These are phyloP conservation scores for Podosphaera aphanis DNA, from an alignment of 2,329 filamentous ascomycete genomes.

Conservation along the genomic window DNA sequence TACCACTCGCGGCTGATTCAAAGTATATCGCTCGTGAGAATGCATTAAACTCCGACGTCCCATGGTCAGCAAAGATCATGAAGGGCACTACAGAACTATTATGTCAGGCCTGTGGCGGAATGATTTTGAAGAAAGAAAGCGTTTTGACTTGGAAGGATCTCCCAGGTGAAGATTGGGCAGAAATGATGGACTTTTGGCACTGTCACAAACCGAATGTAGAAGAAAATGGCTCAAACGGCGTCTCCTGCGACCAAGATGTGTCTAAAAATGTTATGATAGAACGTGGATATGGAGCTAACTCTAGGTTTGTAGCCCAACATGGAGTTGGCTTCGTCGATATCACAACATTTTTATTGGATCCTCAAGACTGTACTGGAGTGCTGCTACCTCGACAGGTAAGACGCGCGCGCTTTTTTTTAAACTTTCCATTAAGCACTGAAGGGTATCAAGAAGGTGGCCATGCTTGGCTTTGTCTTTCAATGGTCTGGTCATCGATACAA, in stretches of 20 bases:
- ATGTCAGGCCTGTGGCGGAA: constrained; percentile 23
- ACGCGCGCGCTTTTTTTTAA: constrained; percentile 4
- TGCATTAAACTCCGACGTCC: constrained; percentile 8
- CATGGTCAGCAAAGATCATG: constrained; percentile 29
- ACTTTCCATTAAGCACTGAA: constrained; percentile 1
- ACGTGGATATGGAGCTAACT: constrained; percentile 69
- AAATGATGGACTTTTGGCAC: constrained; percentile 99
- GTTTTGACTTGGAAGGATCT: constrained; percentile 63
- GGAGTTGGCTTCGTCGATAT: constrained; percentile 62
- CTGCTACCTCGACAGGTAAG: constrained; percentile 18
- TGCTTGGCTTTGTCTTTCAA: constrained; percentile 21
- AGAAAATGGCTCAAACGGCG: constrained; percentile 18
- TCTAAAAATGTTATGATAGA: constrained; percentile 23
- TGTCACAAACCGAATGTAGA: constrained; percentile 61
- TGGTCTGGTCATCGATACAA: constrained; percentile 46
- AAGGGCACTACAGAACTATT: constrained; percentile 12
- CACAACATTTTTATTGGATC: constrained; percentile 47
- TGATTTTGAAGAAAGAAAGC: constrained; percentile 17
- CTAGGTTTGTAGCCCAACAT: constrained; percentile 39
- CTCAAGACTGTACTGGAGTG: constrained; percentile 34
- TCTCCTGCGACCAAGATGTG: constrained; percentile 1
- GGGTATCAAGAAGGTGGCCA: constrained; percentile 42
- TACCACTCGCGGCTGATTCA: constrained; percentile 19
- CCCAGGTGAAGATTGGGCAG: constrained; percentile 91
- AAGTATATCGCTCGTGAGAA: constrained; percentile 4